phyloP scores from a whole-genome alignment of 768 basidiomycete species.

The Sporobolomyces roseus region DNA sequence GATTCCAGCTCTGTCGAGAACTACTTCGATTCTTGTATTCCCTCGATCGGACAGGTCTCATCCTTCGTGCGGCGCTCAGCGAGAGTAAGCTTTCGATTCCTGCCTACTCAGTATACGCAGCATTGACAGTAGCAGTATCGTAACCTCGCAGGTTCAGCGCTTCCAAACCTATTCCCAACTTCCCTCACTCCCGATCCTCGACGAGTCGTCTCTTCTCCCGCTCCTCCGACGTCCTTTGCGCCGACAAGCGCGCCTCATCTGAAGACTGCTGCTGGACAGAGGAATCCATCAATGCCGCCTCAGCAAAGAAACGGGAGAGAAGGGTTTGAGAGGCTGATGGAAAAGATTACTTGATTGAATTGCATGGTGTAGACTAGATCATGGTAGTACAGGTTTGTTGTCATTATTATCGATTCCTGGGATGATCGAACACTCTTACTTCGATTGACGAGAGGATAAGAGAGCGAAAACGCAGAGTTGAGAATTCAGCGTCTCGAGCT shows the following conservation, averaged over 20 bases:
- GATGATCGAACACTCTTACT: too few relatives aligned
- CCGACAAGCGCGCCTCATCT: too few relatives aligned
- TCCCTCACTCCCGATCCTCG: conserved; percentile 5
- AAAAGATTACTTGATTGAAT: too few relatives aligned
- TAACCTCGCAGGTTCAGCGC: not conserved
- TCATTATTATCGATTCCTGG: not conserved
- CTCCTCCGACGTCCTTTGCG: too few relatives aligned
- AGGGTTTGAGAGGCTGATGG: conserved; percentile 8
- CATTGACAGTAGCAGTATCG: not conserved
- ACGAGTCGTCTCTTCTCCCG: not conserved
- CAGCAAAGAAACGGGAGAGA: not conserved
- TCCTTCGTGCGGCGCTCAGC: conserved; percentile 40
- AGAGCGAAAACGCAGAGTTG: too few relatives aligned
- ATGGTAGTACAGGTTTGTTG: not conserved
- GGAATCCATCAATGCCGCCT: conserved; percentile 7
- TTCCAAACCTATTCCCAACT: conserved; percentile 4
- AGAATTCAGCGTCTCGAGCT: too few relatives aligned
- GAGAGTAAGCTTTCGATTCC: conserved; percentile 22
- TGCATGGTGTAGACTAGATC: not conserved
- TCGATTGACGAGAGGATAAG: too few relatives aligned
- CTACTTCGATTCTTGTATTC: conserved; percentile 86
- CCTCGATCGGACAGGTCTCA: conserved; percentile 73
- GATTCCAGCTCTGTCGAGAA: conserved; percentile 70
- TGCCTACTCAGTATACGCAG: not conserved
- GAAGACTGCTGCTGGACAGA: too few relatives aligned